A percentile compares a stretch with the other conserved stretches of the same genome.
These are phyloP conservation scores for Exophiala aquamarina DNA, from an alignment of 2,329 filamentous ascomycete species.

Conservation along the genomic window DNA sequence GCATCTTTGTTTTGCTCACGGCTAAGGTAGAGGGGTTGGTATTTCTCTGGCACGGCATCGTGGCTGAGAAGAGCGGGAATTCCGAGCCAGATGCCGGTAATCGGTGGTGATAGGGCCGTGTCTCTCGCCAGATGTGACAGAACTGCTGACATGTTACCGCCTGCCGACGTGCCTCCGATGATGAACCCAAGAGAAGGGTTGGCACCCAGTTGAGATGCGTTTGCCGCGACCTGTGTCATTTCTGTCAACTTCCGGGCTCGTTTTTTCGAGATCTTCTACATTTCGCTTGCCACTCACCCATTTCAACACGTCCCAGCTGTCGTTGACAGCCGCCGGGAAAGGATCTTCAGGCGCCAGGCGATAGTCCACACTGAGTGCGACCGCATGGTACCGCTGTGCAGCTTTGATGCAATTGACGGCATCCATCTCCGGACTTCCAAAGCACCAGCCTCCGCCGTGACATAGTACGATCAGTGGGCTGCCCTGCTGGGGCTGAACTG, in stretches of 20 bases:
- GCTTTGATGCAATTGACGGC: constrained; percentile 43
- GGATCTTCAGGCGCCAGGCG: constrained; percentile 52
- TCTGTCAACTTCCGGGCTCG: no score
- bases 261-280: no score
- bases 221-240: no score
- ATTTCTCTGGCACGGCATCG: constrained; percentile 41
- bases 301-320: constrained; percentile 47
- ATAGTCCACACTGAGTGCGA: constrained; percentile 53
- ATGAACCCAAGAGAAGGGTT: constrained; percentile 49
- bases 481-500: constrained; percentile 41
- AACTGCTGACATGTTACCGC: constrained; percentile 52
- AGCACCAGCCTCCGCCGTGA: constrained; percentile 48
- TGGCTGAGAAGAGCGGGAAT: constrained; percentile 46
- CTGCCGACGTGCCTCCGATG: constrained; percentile 52
- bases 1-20: constrained; percentile 36
- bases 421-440: constrained; percentile 46
- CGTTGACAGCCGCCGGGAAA: constrained; percentile 51
- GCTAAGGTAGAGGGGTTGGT: constrained; percentile 35
- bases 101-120: constrained; percentile 38
- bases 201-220: constrained; percentile 39
- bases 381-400: constrained; percentile 36
- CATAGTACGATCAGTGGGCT: constrained; percentile 24
- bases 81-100: constrained; percentile 50
- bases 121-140: constrained; percentile 43
- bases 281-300: no score